A percentile compares a stretch with the other conserved stretches of the same genome.
These are phyloP conservation scores for Phialemoniopsis sp. DNA, from an alignment of 2,329 filamentous ascomycete genomes.

Conservation along the genomic window DNA sequence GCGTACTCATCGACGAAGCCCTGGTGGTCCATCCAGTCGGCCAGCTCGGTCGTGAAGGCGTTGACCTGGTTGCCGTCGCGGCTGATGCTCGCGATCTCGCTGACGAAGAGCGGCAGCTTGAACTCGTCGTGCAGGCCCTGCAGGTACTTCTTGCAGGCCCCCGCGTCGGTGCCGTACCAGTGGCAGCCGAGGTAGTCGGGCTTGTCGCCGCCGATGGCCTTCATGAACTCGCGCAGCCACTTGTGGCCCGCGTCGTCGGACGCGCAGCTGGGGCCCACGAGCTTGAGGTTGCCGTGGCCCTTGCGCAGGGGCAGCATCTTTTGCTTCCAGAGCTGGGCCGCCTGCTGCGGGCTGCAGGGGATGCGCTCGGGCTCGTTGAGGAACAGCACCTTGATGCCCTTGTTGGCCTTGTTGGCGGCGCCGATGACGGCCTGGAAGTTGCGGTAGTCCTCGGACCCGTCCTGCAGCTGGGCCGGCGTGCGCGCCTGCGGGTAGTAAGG, in stretches of 20 bases:
- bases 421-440: conserved; percentile 13
- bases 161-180: conserved; percentile 31
- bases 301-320: conserved; percentile 26
- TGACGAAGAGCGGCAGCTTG: conserved; percentile 27
- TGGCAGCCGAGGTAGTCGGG: conserved; percentile 39
- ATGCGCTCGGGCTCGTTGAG: conserved; percentile 41
- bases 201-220: conserved; percentile 17
- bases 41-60: conserved; percentile 30
- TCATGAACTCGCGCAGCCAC: conserved; percentile 38
- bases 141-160: conserved; percentile 28
- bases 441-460: conserved; percentile 28
- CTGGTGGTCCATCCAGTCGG: conserved; percentile 35
- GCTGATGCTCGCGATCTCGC: conserved; percentile 35
- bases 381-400: conserved; percentile 31
- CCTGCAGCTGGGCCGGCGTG: conserved; percentile 23
- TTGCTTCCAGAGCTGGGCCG: conserved; percentile 29
- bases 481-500: conserved; percentile 38
- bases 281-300: conserved; percentile 18
- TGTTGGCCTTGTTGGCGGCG: conserved; percentile 16
- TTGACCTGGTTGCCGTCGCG: conserved; percentile 28
- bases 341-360: conserved; percentile 24
- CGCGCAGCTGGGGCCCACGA: conserved; percentile 32
- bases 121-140: conserved; percentile 27
- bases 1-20: conserved; percentile 37
- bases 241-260: conserved; percentile 28